Evolutionary conservation across 2,329 filamentous ascomycete genomes (phyloP), one percentile per base, ranked within the genome.

Genomic region (Aspergillus fijiensis): DNA sequence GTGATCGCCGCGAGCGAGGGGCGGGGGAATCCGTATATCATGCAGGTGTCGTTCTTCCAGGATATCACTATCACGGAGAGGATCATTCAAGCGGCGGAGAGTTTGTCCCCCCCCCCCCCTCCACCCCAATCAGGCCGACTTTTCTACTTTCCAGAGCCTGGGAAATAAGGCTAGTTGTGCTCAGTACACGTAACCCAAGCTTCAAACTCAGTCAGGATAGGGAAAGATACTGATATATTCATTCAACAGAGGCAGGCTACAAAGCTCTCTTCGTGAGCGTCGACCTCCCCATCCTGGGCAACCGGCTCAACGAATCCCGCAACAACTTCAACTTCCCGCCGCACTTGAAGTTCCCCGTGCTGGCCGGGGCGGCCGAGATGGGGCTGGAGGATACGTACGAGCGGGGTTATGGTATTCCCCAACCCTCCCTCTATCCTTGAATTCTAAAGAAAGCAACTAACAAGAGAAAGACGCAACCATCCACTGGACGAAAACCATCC

Each of bases 251-350:
- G 49, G 75, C 77, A 2, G 80, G 81, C 7, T 84, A 80, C 67
- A 80, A 79, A 60, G 82, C 82, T 0, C 70, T 85, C 3, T 77
- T 85, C 45, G 67, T 86, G 3, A 81, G 82, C 0, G 81, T 83
- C 4, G 84, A 85, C 64, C 76, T 76, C 0, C 82, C 83, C 0
- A 75, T 82, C 3, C 74, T 85, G 0, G 83, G 82, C 0, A 74
- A 77, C 9, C 74, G 83, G 0, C 73, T 81, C 29, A 81, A 82
- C 51, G 82, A 85, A 64, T 77, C 77, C 61, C 76, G 81, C 2
- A 84, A 83, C 60, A 74, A 79, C 50, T 84, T 84, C 69, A 64
- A 65, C 5, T 69, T 81, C n/a, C 81, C 81, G 0, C 66, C 72
- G 5, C 70, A 72, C 31, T 69, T 80, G 54, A 65, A 60, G 16